phyloP scores from a whole-genome alignment of 129 eudicot genomes.

The Pittosporum tobira region DNA sequence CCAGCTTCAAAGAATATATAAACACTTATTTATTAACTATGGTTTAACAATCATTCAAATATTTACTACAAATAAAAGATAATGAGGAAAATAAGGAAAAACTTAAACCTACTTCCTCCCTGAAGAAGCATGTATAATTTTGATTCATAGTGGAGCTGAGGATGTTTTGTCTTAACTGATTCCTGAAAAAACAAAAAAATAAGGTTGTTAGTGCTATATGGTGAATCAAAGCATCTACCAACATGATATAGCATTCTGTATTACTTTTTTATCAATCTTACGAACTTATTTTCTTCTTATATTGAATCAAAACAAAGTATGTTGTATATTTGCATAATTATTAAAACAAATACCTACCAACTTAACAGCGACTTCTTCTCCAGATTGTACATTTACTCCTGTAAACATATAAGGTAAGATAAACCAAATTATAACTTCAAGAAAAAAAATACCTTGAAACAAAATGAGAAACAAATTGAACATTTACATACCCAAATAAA shows the following conservation, averaged over 20 bases:
- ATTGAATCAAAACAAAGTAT: conserved; percentile 10
- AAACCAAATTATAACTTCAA: background rate
- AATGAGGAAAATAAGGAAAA: background rate
- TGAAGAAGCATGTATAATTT: conserved; percentile 94
- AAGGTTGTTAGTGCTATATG: background rate
- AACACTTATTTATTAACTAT: background rate
- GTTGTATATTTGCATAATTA: background rate
- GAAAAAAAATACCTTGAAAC: background rate
- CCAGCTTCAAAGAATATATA: conserved; percentile 44
- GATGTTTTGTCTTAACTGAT: conserved; percentile 77
- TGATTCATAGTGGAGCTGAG: conserved; percentile 93
- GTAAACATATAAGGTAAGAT: conserved; percentile 11
- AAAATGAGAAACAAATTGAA: background rate
- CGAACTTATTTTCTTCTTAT: too few relatives aligned
- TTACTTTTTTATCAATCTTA: too few relatives aligned
- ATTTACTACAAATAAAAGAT: background rate
- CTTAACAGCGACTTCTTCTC: conserved; percentile 97
- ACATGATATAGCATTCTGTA: too few relatives aligned
- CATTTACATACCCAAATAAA: conserved; percentile 76
- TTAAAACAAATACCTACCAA: conserved; percentile 42
- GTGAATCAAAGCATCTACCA: too few relatives aligned
- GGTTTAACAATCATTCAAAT: background rate
- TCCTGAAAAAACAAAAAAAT: conserved; percentile 39
- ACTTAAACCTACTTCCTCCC: conserved; percentile 89
- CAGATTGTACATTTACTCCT: conserved; percentile 88